Percentiles rank a stretch among this genome's conserved stretches.
phyloP scores from a whole-genome alignment of 352 stramenopile genomes.

The Vaucheria bursata region DNA sequence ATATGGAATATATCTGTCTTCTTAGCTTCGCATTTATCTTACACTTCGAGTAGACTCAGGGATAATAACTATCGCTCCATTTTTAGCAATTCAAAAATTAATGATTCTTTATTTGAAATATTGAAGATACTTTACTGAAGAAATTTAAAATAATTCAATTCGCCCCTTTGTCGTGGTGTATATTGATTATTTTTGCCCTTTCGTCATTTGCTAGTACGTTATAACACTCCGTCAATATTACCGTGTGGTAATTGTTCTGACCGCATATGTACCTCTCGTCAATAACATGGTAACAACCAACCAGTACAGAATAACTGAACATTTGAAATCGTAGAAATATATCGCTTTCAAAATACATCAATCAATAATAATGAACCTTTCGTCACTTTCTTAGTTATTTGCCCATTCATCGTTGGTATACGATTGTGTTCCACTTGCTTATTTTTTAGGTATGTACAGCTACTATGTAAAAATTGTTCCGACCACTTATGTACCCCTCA shows the following conservation, averaged over 20 bases:
- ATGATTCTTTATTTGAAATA: too few species aligned
- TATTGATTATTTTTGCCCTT: too few species aligned
- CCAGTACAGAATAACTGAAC: conserved; percentile 96
- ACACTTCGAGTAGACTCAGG: too few species aligned
- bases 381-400: background rate
- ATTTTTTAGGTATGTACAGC: conserved; percentile 54
- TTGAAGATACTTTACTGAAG: too few species aligned
- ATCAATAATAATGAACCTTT: background rate
- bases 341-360: background rate
- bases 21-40: too few species aligned
- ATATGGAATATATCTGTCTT: too few species aligned
- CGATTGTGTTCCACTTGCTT: background rate
- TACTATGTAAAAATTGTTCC: conserved; percentile 79
- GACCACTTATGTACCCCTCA: conserved; percentile 81
- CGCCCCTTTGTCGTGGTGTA: too few species aligned
- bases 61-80: too few species aligned
- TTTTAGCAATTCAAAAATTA: too few species aligned
- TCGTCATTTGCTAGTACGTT: too few species aligned
- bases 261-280: conserved; percentile 77
- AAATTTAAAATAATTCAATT: too few species aligned
- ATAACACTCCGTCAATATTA: conserved; percentile 24
- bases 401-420: too few species aligned
- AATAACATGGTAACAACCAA: conserved; percentile 78
- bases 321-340: conserved; percentile 58
- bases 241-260: conserved; percentile 81